Conservation (phyloP, 805 yeast species). For the Candida pini region DNA sequence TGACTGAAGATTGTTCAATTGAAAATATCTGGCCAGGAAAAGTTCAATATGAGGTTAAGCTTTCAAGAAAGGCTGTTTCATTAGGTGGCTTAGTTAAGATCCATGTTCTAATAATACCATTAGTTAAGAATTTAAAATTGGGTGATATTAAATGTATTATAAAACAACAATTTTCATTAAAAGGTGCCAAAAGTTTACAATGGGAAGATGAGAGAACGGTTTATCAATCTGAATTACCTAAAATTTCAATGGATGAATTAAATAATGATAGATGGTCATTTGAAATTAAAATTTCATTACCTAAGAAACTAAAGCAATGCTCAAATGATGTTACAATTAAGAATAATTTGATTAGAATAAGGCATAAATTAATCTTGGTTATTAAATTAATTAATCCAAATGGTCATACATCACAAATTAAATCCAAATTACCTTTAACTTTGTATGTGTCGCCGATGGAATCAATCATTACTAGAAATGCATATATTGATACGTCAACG, state of each 20-base stretch:
- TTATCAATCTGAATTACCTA: conserved; percentile 34
- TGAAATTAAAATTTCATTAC: conserved; percentile 35
- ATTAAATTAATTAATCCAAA: conserved; percentile 41
- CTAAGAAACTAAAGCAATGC: conserved; percentile 33
- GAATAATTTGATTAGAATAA: conserved; percentile 36
- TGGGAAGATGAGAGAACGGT: conserved; percentile 26
- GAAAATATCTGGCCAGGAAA: conserved; percentile 50
- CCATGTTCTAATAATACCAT: conserved; percentile 39
- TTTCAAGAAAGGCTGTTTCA: conserved; percentile 40
- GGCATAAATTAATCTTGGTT: conserved; percentile 39
- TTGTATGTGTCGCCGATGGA: conserved; percentile 37
- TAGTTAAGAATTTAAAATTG: conserved; percentile 38
- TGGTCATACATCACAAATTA: conserved; percentile 46
- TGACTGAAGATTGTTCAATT: conserved; percentile 40
- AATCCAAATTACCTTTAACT: conserved; percentile 45
- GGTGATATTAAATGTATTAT: conserved; percentile 30
- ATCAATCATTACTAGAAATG: conserved; percentile 20
- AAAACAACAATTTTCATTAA: conserved; percentile 25
- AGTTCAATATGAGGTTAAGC: conserved; percentile 41
- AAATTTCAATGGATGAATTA: conserved; percentile 24
- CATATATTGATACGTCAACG: conserved; percentile 16
- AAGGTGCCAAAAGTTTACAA: conserved; percentile 15
- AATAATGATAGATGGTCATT: conserved; percentile 42
- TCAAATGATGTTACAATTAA: conserved; percentile 39
- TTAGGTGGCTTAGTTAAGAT: conserved; percentile 41